Evolutionary conservation across 2,329 filamentous ascomycete species (phyloP).

Genomic region (Colletotrichum sp.): DNA sequence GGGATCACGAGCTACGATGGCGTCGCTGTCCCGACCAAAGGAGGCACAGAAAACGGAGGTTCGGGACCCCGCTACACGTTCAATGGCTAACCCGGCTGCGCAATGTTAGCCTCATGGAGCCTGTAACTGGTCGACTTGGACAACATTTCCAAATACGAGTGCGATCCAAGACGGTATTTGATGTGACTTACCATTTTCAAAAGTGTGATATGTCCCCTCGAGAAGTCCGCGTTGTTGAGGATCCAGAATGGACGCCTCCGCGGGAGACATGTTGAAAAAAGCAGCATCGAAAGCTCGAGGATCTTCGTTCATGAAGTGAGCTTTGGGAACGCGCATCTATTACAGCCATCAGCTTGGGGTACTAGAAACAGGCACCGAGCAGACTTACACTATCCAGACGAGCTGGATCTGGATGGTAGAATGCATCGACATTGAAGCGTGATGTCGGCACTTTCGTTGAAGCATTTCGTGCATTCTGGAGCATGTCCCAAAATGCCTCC

Average conservation of each 20-base stretch:
- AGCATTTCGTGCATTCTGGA: not conserved
- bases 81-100: slow-evolving; percentile 46
- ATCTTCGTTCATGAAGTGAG: slow-evolving; percentile 4
- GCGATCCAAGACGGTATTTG: not conserved
- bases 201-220: slow-evolving; percentile 53
- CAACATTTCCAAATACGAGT: not conserved
- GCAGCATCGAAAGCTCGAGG: not conserved
- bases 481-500: slow-evolving; percentile 1
- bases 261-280: slow-evolving; percentile 11
- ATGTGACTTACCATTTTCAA: slow-evolving; percentile 49
- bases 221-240: slow-evolving; percentile 57
- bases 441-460: not conserved
- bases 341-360: not conserved
- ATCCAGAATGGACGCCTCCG: slow-evolving; percentile 37
- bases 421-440: slow-evolving; percentile 1
- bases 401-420: not conserved
- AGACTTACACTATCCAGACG: not conserved
- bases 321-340: not conserved
- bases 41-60: slow-evolving; percentile 55
- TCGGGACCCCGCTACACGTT: slow-evolving; percentile 46
- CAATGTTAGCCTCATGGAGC: not conserved
- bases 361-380: not conserved
- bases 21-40: slow-evolving; percentile 47
- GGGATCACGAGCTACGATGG: slow-evolving; percentile 32
- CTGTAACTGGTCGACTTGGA: not conserved